Evolutionary conservation across 108 stramenopile genomes (phyloP), one percentile per base, ranked within the genome.

Genomic region (Nitzschia sp.): DNA sequence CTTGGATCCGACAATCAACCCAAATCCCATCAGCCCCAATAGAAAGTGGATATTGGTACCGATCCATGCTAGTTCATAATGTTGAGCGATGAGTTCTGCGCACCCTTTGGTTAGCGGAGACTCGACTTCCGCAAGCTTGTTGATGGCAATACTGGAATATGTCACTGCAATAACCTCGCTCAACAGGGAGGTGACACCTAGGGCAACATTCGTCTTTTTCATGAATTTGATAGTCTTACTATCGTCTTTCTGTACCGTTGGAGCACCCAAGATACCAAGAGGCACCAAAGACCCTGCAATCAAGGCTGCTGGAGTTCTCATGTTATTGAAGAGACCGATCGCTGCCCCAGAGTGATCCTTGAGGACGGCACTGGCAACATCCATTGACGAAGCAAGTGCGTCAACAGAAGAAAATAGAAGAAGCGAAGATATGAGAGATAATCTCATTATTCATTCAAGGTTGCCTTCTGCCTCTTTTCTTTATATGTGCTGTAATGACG

Each of bases 11-110:
- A 47, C 62, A 19, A 63, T 29, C 21, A 53, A n/a, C 15, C 31
- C 62, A 44, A 72, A 72, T 3, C 71, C 61, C 48, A 72, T 35
- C 50, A 72, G 16, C 4, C 71, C 62, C 19, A 63, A 9, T 8
- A 72, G 28, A 34, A 72, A 72, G 29, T 72, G 61, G n/a, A 72
- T 58, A 33, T 72, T 72, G 29, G 71, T 72, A 26, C 71, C 71
- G 1, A 72, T 3, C 71, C 71, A 72, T 15, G 62, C 48, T 3
- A 72, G 62, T 29, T 63, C 62, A 29, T 58, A 36, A 15, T 63
- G 34, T 3, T 36, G 6, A 34, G 52, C 50, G 36, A 72, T 64
- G 33, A 72, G 45, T 38, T 72, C 50, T 3, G 53, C 60, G n/a
- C 45, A 45, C 4, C 62, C 50, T 3, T 11, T 22, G 28, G 71